Conservation (phyloP, 306 rosid species). For the Lathyrus aphaca region DNA sequence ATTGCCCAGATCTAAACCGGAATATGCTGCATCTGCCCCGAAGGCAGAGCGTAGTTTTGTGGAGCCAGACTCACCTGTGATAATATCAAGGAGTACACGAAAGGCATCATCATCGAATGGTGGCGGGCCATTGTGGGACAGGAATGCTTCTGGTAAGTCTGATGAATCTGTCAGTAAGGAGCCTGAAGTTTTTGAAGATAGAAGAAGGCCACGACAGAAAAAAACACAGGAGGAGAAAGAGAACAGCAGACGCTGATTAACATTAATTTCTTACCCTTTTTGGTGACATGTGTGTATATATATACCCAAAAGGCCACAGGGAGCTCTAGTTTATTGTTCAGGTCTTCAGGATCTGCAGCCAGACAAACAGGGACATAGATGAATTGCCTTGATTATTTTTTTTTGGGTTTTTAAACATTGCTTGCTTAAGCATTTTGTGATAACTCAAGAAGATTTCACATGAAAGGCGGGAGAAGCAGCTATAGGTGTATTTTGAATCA, state of each 20-base stretch:
- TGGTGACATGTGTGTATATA: conserved; percentile 8
- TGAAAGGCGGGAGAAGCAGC: neutral
- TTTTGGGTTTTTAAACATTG: neutral
- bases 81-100: conserved; percentile 59
- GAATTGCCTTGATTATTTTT: neutral
- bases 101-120: conserved; percentile 46
- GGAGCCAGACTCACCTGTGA: conserved; percentile 58
- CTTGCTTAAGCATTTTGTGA: neutral
- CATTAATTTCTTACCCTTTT: neutral
- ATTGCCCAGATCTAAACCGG: conserved; percentile 38
- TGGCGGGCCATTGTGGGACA: conserved; percentile 60
- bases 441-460: neutral
- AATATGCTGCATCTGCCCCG: conserved; percentile 44
- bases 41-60: conserved; percentile 43
- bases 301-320: conserved; percentile 2
- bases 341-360: neutral
- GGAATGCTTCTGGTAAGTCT: conserved; percentile 59
- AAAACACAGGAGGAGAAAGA: conserved; percentile 75
- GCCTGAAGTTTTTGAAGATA: conserved; percentile 44
- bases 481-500: neutral
- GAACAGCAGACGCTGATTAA: conserved; percentile 59
- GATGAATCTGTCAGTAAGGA: conserved; percentile 59
- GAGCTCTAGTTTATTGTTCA: neutral
- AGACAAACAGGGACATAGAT: neutral
- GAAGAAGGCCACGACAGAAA: conserved; percentile 51